Conservation (phyloP, 306 rosid species). For the Vachellia collinsii region DNA sequence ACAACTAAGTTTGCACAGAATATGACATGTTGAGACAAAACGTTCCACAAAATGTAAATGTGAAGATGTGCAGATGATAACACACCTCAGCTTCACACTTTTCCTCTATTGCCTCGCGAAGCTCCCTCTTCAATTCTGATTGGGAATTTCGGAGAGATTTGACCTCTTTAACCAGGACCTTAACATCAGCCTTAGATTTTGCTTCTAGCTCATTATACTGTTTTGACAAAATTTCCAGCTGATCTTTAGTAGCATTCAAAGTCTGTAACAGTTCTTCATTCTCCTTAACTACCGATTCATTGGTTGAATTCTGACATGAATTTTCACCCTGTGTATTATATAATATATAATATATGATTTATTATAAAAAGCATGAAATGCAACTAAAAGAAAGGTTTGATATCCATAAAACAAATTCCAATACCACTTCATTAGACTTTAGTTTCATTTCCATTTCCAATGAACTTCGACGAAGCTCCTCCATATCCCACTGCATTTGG, state of each 20-base stretch:
- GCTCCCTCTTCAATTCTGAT: slow-evolving; percentile 67
- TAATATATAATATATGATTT: neutral
- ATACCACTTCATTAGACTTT: slow-evolving; percentile 79
- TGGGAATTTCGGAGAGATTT: slow-evolving; percentile 87
- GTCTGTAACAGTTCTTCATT: slow-evolving; percentile 55
- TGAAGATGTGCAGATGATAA: slow-evolving; percentile 18
- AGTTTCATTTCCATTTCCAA: slow-evolving; percentile 89
- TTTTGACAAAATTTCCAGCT: slow-evolving; percentile 65
- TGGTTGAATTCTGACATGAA: slow-evolving; percentile 43
- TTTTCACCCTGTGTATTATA: slow-evolving; percentile 59
- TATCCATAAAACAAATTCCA: slow-evolving; percentile 34
- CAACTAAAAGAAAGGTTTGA: slow-evolving; percentile 29
- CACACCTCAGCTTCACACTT: slow-evolving; percentile 62
- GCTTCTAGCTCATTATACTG: slow-evolving; percentile 83
- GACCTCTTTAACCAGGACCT: slow-evolving; percentile 91
- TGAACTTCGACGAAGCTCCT: slow-evolving; percentile 89
- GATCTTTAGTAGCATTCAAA: slow-evolving; percentile 67
- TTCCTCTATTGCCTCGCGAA: slow-evolving; percentile 55
- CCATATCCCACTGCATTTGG: slow-evolving; percentile 99
- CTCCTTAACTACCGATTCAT: slow-evolving; percentile 48
- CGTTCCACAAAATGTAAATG: neutral
- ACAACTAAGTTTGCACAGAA: slow-evolving; percentile 10
- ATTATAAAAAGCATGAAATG: slow-evolving; percentile 26
- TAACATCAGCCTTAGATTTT: slow-evolving; percentile 88
- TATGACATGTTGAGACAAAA: neutral